phyloP scores from a whole-genome alignment of 257 asterid species.

The Primulina huaijiensis region DNA sequence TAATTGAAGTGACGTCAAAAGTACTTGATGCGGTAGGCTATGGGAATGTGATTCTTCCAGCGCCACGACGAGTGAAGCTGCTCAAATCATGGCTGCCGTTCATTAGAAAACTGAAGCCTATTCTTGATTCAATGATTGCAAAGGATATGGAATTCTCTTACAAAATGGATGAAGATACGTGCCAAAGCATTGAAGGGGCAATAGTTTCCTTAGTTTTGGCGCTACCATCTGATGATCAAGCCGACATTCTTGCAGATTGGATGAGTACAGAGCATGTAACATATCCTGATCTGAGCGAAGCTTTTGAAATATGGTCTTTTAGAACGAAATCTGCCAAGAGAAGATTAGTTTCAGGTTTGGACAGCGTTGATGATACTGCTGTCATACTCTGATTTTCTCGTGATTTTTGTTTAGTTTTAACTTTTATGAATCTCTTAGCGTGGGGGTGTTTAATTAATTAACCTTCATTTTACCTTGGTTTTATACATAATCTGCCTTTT shows the following conservation, averaged over 20 bases:
- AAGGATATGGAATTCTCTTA: slow-evolving; percentile 39
- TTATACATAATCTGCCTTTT: too few species aligned
- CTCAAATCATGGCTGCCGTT: slow-evolving; percentile 69
- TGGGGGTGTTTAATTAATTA: not conserved
- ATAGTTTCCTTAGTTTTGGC: slow-evolving; percentile 62
- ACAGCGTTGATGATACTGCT: slow-evolving; percentile 30
- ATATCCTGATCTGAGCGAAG: slow-evolving; percentile 83
- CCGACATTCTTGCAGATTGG: slow-evolving; percentile 72
- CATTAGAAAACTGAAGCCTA: slow-evolving; percentile 57
- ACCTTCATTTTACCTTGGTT: not conserved
- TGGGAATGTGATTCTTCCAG: slow-evolving; percentile 66
- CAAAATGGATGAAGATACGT: slow-evolving; percentile 68
- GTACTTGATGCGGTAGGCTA: slow-evolving; percentile 79
- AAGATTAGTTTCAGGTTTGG: slow-evolving; percentile 53
- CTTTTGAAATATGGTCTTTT: slow-evolving; percentile 84
- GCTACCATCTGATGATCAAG: slow-evolving; percentile 74
- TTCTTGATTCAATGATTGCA: slow-evolving; percentile 39
- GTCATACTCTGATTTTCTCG: slow-evolving; percentile 34
- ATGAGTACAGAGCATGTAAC: slow-evolving; percentile 45
- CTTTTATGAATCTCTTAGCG: not conserved
- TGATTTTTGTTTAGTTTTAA: not conserved
- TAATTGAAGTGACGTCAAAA: slow-evolving; percentile 59
- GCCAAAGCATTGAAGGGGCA: slow-evolving; percentile 74
- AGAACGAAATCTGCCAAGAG: slow-evolving; percentile 74
- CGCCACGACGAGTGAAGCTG: slow-evolving; percentile 50